phyloP scores from a whole-genome alignment of 768 basidiomycete species.

The Goffeauzyma gilvescens region DNA sequence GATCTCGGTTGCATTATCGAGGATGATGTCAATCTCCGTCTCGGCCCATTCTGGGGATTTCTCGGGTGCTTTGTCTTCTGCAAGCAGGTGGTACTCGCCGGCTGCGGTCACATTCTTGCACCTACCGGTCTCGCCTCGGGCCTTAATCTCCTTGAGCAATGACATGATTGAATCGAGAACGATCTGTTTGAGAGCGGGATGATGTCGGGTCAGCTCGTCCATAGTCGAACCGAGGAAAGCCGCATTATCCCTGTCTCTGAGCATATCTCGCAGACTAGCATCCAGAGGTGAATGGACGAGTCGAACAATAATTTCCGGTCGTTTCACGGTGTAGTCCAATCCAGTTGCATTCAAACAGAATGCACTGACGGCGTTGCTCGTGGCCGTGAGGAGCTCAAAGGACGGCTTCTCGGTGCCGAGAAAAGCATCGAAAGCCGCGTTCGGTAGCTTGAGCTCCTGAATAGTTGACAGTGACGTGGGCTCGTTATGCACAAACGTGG shows the following conservation, averaged over 20 bases:
- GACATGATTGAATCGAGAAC: conserved; percentile 61
- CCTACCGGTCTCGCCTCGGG: conserved; percentile 40
- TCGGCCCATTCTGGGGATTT: conserved; percentile 10
- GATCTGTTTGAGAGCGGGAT: conserved; percentile 61
- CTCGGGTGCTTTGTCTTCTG: conserved; percentile 9
- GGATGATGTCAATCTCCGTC: conserved; percentile 3
- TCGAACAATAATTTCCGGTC: conserved; percentile 62
- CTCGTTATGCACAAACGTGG: conserved; percentile 95
- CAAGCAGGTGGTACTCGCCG: neutral
- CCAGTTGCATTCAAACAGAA: conserved; percentile 84
- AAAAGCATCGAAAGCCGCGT: conserved; percentile 68
- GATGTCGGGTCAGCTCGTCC: conserved; percentile 90
- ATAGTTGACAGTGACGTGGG: conserved; percentile 82
- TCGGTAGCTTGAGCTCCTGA: conserved; percentile 77
- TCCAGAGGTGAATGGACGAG: conserved; percentile 69
- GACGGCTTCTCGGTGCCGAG: conserved; percentile 68
- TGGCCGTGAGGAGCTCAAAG: conserved; percentile 72
- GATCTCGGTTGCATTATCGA: conserved; percentile 40
- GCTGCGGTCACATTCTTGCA: neutral
- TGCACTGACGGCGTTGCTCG: conserved; percentile 88
- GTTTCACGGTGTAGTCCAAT: conserved; percentile 54
- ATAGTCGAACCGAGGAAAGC: conserved; percentile 70
- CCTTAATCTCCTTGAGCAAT: conserved; percentile 54
- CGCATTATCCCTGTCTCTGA: conserved; percentile 84
- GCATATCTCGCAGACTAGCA: conserved; percentile 50